phyloP scores from a whole-genome alignment of 2,329 filamentous ascomycete species.

The Sodiomyces alkalinus region DNA sequence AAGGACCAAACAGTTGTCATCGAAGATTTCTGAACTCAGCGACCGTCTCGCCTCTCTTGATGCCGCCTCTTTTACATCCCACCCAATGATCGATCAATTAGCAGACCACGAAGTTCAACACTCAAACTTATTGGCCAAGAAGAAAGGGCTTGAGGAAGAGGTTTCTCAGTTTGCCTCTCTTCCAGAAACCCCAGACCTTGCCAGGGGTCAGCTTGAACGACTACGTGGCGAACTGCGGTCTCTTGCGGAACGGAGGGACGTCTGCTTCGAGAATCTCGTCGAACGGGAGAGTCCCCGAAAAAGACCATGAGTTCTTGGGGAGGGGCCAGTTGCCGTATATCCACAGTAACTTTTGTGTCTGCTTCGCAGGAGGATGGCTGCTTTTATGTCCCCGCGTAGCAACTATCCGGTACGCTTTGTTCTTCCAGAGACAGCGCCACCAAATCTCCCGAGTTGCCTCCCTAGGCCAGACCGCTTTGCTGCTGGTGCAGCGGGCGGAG shows the following conservation, averaged over 20 bases:
- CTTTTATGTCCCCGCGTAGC: too few relatives aligned
- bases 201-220: constrained; percentile 53
- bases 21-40: constrained; percentile 53
- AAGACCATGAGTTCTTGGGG: constrained; percentile 11
- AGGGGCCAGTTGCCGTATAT: neutral
- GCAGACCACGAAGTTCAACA: constrained; percentile 43
- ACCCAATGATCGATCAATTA: constrained; percentile 41
- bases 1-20: constrained; percentile 48
- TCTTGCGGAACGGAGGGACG: constrained; percentile 50
- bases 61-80: constrained; percentile 16
- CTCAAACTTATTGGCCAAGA: constrained; percentile 36
- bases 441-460: constrained; percentile 53
- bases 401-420: constrained; percentile 30
- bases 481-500: constrained; percentile 24
- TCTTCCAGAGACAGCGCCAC: constrained; percentile 54
- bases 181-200: constrained; percentile 54
- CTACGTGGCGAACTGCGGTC: constrained; percentile 48
- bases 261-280: constrained; percentile 59
- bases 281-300: constrained; percentile 42
- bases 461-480: constrained; percentile 49
- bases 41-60: constrained; percentile 33
- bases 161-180: constrained; percentile 55
- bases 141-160: constrained; percentile 44
- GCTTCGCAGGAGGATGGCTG: too few relatives aligned
- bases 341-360: neutral